Percentiles rank a stretch among this genome's conserved stretches.
Conservation (phyloP, 495 filamentous ascomycete genomes). For the Clohesyomyces aquaticus region DNA sequence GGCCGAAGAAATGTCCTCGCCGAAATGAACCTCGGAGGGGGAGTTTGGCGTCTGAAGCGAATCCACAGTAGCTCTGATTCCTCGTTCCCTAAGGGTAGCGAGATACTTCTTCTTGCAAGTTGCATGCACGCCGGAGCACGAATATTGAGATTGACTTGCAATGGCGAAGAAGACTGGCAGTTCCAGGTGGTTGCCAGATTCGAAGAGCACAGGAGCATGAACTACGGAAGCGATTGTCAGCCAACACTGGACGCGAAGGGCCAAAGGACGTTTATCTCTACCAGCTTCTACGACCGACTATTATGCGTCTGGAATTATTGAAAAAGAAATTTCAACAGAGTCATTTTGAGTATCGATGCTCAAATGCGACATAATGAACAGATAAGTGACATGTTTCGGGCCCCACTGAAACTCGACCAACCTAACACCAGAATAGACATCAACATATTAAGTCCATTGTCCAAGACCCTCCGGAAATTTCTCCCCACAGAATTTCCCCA, state of each 20-base stretch:
- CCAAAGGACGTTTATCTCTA: constrained; percentile 61
- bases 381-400: too few relatives aligned
- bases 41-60: constrained; percentile 78
- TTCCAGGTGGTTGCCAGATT: constrained; percentile 73
- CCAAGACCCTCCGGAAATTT: too few relatives aligned
- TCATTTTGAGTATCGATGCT: too few relatives aligned
- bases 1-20: constrained; percentile 55
- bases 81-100: constrained; percentile 31
- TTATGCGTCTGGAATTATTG: constrained; percentile 72
- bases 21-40: constrained; percentile 74
- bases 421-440: too few relatives aligned
- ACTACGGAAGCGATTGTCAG: constrained; percentile 84
- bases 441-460: too few relatives aligned
- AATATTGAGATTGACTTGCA: constrained; percentile 60
- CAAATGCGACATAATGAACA: too few relatives aligned
- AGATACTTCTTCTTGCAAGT: constrained; percentile 71
- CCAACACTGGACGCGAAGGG: constrained; percentile 38
- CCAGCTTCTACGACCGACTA: constrained; percentile 87
- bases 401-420: too few relatives aligned
- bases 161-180: constrained; percentile 51
- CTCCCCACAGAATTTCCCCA: too few relatives aligned
- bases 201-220: constrained; percentile 92
- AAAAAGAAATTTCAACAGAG: too few relatives aligned
- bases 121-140: constrained; percentile 90
- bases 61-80: neutral